Conservation (phyloP, 208 protist species). For the Leishmania major region DNA sequence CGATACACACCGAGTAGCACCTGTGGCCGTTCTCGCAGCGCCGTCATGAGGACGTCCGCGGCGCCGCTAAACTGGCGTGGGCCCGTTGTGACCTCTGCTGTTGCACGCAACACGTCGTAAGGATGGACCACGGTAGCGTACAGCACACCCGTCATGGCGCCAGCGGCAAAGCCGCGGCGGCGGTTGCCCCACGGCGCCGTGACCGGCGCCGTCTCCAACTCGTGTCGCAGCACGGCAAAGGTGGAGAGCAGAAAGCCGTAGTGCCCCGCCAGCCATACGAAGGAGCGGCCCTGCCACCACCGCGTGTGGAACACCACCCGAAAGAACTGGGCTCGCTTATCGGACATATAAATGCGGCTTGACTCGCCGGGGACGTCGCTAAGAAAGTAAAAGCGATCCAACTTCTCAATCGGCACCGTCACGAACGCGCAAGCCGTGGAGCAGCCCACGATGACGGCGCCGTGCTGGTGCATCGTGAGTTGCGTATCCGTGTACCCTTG, state of each 20-base stretch:
- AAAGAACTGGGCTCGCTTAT: conserved; percentile 83
- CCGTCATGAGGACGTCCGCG: conserved; percentile 63
- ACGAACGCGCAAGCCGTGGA: conserved; percentile 41
- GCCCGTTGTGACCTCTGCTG: conserved; percentile 44
- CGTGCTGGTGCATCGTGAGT: conserved; percentile 54
- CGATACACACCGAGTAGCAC: conserved; percentile 66
- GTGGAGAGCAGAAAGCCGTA: conserved; percentile 50
- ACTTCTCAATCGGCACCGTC: conserved; percentile 50
- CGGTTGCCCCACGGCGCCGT: neutral
- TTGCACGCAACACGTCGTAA: conserved; percentile 78
- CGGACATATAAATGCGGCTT: conserved; percentile 67
- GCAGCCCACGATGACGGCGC: conserved; percentile 42
- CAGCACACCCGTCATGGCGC: conserved; percentile 47
- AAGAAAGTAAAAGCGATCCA: conserved; percentile 81
- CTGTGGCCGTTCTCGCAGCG: conserved; percentile 51
- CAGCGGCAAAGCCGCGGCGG: conserved; percentile 55
- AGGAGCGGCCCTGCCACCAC: conserved; percentile 67
- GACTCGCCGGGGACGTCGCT: conserved; percentile 78
- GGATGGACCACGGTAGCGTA: conserved; percentile 68
- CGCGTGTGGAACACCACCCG: conserved; percentile 61
- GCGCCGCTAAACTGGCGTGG: conserved; percentile 54
- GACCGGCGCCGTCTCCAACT: conserved; percentile 1
- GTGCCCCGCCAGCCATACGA: conserved; percentile 34
- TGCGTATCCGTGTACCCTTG: conserved; percentile 74
- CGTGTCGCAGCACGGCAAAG: conserved; percentile 44